phyloP scores from a whole-genome alignment of 345 rosid species.

The Passiflora organensis region DNA sequence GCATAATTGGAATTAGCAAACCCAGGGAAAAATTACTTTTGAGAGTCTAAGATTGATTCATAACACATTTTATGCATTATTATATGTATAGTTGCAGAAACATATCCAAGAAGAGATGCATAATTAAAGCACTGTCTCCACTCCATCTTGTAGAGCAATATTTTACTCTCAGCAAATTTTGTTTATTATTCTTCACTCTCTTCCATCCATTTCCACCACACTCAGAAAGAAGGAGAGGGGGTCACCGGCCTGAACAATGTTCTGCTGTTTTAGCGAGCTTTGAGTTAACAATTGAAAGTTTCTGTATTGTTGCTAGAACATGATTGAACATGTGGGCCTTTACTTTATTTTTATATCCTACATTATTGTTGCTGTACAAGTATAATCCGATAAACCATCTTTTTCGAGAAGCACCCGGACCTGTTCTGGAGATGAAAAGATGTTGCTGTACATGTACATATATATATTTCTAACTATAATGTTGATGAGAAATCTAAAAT shows the following conservation, averaged over 20 bases:
- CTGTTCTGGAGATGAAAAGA: neutral
- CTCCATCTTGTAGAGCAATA: neutral
- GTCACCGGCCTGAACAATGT: neutral
- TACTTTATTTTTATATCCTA: neutral
- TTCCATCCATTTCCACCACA: neutral
- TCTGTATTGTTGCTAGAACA: neutral
- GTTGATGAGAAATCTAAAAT: no score
- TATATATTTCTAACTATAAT: no score
- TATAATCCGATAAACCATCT: neutral
- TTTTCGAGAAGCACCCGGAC: neutral
- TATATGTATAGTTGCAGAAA: neutral
- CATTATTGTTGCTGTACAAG: neutral
- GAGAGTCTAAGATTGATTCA: no score
- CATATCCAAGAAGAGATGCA: neutral
- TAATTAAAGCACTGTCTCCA: neutral
- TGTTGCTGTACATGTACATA: no score
- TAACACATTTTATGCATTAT: no score
- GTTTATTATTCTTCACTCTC: neutral
- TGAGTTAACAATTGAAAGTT: neutral
- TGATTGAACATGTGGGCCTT: slow-evolving; percentile 5
- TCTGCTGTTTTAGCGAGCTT: neutral
- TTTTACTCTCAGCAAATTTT: neutral
- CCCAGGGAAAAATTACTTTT: no score
- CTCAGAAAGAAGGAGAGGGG: neutral
- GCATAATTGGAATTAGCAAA: no score